Percentiles rank a stretch among this genome's conserved stretches.
Conservation (phyloP, 1,284 basidiomycete species). For the Phlebopus sp. region DNA sequence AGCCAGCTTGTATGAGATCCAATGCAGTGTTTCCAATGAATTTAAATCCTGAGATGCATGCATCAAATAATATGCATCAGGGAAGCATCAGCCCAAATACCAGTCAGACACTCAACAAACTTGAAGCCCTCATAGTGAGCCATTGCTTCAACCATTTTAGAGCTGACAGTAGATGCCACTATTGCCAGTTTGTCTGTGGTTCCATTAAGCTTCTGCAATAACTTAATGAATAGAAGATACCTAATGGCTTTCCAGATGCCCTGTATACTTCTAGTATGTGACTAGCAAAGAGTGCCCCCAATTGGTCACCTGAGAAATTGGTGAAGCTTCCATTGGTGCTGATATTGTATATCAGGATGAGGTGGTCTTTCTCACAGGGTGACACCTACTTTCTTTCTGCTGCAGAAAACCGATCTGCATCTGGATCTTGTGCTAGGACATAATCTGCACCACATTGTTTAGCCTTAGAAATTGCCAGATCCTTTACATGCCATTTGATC, state of each 20-base stretch:
- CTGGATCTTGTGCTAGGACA: constrained; percentile 84
- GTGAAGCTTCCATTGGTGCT: constrained; percentile 61
- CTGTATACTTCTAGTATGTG: constrained; percentile 60
- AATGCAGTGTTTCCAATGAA: constrained; percentile 82
- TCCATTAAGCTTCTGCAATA: background rate
- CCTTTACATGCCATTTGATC: constrained; percentile 39
- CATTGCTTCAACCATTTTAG: constrained; percentile 80
- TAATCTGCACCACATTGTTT: constrained; percentile 49
- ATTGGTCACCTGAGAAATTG: constrained; percentile 81
- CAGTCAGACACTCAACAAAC: constrained; percentile 81
- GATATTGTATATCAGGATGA: constrained; percentile 1
- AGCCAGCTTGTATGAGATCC: constrained; percentile 60
- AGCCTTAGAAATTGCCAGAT: constrained; percentile 65
- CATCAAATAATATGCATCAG: background rate
- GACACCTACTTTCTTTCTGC: constrained; percentile 60
- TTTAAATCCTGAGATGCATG: constrained; percentile 61
- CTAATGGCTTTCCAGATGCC: constrained; percentile 54
- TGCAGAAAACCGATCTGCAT: constrained; percentile 81
- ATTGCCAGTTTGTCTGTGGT: constrained; percentile 65
- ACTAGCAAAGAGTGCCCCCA: constrained; percentile 74
- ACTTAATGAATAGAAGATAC: constrained; percentile 21
- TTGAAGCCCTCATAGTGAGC: constrained; percentile 73
- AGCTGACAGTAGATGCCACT: constrained; percentile 85
- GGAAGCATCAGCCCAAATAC: constrained; percentile 33
- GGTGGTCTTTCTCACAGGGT: background rate